Evolutionary conservation across 176 grass and related monocot species (phyloP).

Genomic region (Thinopyrum elongatum): DNA sequence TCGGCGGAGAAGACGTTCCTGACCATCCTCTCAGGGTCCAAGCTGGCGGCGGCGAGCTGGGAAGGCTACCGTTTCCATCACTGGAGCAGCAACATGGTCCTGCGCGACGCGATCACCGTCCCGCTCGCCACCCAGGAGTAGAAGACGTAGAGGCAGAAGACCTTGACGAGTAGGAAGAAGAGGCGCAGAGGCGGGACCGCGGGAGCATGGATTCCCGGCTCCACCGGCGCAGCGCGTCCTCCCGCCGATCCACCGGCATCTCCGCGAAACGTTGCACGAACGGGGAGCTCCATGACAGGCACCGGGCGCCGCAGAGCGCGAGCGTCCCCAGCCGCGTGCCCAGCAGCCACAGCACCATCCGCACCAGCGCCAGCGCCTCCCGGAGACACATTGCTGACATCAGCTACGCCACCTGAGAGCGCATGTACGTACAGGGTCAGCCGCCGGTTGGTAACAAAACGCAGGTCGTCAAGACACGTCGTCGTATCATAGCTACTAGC

Average conservation of each 20-base stretch:
- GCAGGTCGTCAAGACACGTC: neutral
- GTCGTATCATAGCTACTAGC: no score
- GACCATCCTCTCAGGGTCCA: neutral
- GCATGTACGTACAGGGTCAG: neutral
- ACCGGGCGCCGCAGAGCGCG: neutral
- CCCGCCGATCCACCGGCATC: no score
- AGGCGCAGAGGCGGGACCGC: constrained; percentile 65
- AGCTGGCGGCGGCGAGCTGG: neutral
- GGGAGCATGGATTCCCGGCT: constrained; percentile 44
- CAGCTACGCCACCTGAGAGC: constrained; percentile 59
- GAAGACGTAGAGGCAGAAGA: constrained; percentile 63
- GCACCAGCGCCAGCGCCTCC: constrained; percentile 52
- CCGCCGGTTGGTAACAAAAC: no score
- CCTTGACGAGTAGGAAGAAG: constrained; percentile 64
- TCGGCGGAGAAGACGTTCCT: neutral
- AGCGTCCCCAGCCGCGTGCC: constrained; percentile 68
- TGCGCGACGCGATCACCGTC: neutral
- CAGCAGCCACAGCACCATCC: constrained; percentile 66
- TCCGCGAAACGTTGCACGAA: no score
- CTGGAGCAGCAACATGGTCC: neutral
- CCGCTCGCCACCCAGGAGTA: no score
- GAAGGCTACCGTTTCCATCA: no score
- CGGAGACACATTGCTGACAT: constrained; percentile 52
- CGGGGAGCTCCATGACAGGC: no score
- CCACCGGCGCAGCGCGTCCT: constrained; percentile 50